phyloP scores from a whole-genome alignment of 1,284 basidiomycete genomes.

The Cutaneotrichosporon cutaneum region DNA sequence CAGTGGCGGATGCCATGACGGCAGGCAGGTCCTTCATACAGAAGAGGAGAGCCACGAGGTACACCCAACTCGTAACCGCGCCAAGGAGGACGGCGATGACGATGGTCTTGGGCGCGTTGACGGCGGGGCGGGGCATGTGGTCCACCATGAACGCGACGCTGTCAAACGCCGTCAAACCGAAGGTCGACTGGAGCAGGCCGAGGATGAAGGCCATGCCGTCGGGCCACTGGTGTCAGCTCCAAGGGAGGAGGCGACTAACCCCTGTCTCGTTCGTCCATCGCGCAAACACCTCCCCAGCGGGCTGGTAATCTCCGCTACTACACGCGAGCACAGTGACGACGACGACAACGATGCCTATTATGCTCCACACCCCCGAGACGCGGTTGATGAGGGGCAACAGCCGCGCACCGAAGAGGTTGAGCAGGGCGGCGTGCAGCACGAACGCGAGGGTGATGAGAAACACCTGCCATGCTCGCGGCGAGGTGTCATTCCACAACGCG shows the following conservation, averaged over 20 bases:
- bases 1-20: constrained; percentile 1
- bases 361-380: constrained; percentile 31
- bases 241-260: background rate
- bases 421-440: constrained; percentile 1
- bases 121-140: constrained; percentile 37
- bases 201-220: constrained; percentile 45
- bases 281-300: constrained; percentile 46
- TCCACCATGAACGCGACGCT: constrained; percentile 45
- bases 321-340: constrained; percentile 30
- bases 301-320: constrained; percentile 35
- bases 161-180: constrained; percentile 25
- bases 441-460: constrained; percentile 17
- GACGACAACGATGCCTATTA: constrained; percentile 47
- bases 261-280: constrained; percentile 37
- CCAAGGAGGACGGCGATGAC: constrained; percentile 34
- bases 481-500: constrained; percentile 1
- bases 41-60: constrained; percentile 39
- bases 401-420: constrained; percentile 19
- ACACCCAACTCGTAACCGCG: constrained; percentile 32
- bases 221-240: constrained; percentile 14
- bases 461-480: background rate
- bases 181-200: constrained; percentile 43
- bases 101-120: constrained; percentile 41
- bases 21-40: constrained; percentile 5
- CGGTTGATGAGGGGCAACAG: constrained; percentile 17